phyloP scores from a whole-genome alignment of 1,284 basidiomycete genomes.

The Marasmius sp. region DNA sequence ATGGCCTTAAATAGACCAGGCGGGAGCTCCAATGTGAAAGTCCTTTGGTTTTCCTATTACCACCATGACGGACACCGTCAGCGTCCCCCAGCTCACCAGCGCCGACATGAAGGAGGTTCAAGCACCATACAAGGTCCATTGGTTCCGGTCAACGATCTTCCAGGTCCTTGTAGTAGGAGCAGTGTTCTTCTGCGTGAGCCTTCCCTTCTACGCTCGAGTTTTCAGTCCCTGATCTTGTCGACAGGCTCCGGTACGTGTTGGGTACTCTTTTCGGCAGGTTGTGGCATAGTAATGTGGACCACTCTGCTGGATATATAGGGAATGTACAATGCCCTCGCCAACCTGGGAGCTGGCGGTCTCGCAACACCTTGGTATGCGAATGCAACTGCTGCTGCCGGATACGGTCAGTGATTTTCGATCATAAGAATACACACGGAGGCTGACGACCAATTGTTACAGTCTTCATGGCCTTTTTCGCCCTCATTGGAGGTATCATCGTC shows the following conservation, averaged over 20 bases:
- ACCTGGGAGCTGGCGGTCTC: conserved; percentile 32
- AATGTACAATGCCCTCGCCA: conserved; percentile 33
- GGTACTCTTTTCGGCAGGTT: not conserved
- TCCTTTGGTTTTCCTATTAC: not conserved
- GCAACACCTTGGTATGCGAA: conserved; percentile 29
- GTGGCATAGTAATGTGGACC: not conserved
- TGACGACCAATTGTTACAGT: conserved; percentile 13
- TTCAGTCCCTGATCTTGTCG: not conserved
- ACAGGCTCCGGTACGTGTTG: conserved; percentile 25
- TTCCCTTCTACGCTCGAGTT: not conserved
- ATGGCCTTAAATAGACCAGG: not conserved
- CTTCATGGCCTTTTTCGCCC: conserved; percentile 31
- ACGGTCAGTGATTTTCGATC: conserved; percentile 14
- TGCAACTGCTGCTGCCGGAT: conserved; percentile 32
- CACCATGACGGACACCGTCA: conserved; percentile 8
- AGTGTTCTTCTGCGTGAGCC: conserved; percentile 31
- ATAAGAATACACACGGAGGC: not conserved
- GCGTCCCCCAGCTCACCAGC: conserved; percentile 8
- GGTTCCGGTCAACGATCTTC: conserved; percentile 31
- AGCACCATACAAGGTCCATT: conserved; percentile 19
- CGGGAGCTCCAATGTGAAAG: not conserved
- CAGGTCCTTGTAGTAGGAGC: conserved; percentile 32
- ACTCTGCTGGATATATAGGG: conserved; percentile 16
- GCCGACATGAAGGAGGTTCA: not conserved
- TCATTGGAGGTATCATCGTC: conserved; percentile 32